Percentiles rank a stretch among this genome's conserved stretches.
Evolutionary conservation across 352 stramenopile genomes (phyloP).

Genomic region (Thraustochytrium sp.): DNA sequence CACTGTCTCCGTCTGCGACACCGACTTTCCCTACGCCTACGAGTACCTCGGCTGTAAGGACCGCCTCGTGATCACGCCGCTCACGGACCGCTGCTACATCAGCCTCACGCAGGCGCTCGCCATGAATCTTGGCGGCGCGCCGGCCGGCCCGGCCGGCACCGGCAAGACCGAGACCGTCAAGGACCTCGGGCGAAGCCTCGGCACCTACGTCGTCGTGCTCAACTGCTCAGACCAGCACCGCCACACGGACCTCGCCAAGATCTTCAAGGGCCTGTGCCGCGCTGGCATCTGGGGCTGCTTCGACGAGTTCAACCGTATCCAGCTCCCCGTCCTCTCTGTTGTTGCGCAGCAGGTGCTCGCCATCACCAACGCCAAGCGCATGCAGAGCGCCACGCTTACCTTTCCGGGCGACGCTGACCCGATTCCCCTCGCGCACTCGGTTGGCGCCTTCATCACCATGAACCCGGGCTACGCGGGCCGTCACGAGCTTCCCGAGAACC

Average conservation of each 20-base stretch:
- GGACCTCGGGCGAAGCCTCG: constrained; percentile 76
- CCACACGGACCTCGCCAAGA: constrained; percentile 82
- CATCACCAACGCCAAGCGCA: constrained; percentile 73
- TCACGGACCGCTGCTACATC: constrained; percentile 88
- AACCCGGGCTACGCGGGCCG: constrained; percentile 86
- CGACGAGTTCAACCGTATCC: constrained; percentile 90
- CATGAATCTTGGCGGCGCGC: constrained; percentile 84
- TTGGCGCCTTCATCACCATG: constrained; percentile 88
- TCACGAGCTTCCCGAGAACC: constrained; percentile 83
- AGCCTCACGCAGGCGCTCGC: constrained; percentile 85
- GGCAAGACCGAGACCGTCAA: constrained; percentile 92
- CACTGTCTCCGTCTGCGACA: constrained; percentile 93
- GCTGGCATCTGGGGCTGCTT: constrained; percentile 90
- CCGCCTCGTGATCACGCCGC: constrained; percentile 84
- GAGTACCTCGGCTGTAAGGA: constrained; percentile 87
- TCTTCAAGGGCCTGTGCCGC: constrained; percentile 86
- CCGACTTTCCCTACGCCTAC: constrained; percentile 94
- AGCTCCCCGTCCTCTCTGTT: constrained; percentile 83
- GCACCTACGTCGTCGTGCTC: constrained; percentile 81
- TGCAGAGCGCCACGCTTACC: constrained; percentile 81
- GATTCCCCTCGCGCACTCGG: constrained; percentile 78
- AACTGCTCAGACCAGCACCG: constrained; percentile 90
- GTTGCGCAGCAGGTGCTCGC: constrained; percentile 65
- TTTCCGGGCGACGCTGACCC: constrained; percentile 94
- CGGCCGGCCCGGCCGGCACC: constrained; percentile 83